Evolutionary conservation across 768 basidiomycete genomes (phyloP), one percentile per base, ranked within the genome.

Genomic region (Holtermanniella nyarrowii): DNA sequence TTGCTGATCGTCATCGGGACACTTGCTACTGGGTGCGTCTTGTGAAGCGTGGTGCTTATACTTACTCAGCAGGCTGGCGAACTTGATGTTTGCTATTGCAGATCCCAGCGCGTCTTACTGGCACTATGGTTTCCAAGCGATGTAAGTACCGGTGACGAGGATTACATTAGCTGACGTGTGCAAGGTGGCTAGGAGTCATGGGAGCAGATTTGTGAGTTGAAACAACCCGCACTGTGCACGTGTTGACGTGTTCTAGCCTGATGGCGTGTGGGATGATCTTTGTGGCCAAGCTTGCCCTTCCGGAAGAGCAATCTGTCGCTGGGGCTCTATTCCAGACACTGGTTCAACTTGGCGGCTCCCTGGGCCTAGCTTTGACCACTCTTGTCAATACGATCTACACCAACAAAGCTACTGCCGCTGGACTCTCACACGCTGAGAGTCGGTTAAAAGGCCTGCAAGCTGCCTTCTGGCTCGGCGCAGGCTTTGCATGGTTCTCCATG

Each of bases 241-340:
- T 52, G 43, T 16, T 16, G 22, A 26, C 31, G 44, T 37, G 31
- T 16, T 37, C 4, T 23, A 66, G 64, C 59, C 51, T 66, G 26
- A 66, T 66, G 64, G 64, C 64, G 3, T 61, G 59, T 10, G 64
- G 64, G 24, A 52, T 57, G 3, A 66, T 66, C 43, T 66, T 66
- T 44, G 64, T 66, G 3, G 54, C 64, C 2, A 59, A 55, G 14
- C 50, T 66, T 23, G 48, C 64, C 7, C 44, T 66, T 7, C 64
- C 59, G 5, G 61, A 59, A 25, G 57, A 61, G 54, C 57, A 58
- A 45, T 52, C 60, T 12, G 27, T 61, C 12, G 60, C 53, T 0
- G 60, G 60, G 26, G 62, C 64, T 10, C 50, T 66, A 0, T 65
- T 66, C 49, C 68, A 69, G 43, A 66, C 63, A 4, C 53, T 66